Percentiles rank a stretch among this genome's conserved stretches.
phyloP scores from a whole-genome alignment of 2,329 filamentous ascomycete species.

The Didymella arachidicola region DNA sequence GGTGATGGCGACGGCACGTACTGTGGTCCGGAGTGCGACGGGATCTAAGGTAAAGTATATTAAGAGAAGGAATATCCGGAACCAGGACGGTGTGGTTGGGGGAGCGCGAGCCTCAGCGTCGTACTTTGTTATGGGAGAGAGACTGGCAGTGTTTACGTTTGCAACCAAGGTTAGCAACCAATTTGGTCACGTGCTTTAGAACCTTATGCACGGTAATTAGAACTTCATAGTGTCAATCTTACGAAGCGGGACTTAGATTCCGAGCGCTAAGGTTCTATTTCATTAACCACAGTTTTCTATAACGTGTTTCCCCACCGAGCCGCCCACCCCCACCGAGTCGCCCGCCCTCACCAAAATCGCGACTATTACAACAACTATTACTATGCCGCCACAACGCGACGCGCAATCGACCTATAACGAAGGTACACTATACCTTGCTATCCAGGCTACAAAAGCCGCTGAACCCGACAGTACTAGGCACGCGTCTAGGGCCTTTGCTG shows the following conservation, averaged over 20 bases:
- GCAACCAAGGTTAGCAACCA: conserved; percentile 5
- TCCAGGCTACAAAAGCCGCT: no score
- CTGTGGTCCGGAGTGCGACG: conserved; percentile 16
- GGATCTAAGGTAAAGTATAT: conserved; percentile 22
- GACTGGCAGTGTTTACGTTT: conserved; percentile 22
- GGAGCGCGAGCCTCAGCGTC: conserved; percentile 26
- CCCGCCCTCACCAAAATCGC: no score
- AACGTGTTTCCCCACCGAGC: no score
- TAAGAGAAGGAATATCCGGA: conserved; percentile 28
- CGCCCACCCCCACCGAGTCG: no score
- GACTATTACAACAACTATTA: no score
- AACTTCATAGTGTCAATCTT: background rate
- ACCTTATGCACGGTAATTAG: conserved; percentile 1
- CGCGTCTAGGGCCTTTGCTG: no score
- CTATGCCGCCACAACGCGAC: no score
- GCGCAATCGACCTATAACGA: no score
- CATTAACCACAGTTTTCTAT: background rate
- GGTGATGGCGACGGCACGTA: conserved; percentile 23
- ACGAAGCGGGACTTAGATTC: background rate
- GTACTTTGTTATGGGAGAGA: conserved; percentile 37
- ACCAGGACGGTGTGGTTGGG: conserved; percentile 31
- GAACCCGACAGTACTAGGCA: no score
- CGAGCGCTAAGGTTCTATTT: background rate
- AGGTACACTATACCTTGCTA: no score
- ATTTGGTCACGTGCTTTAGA: conserved; percentile 6